Evolutionary conservation across 2,329 filamentous ascomycete species (phyloP).

Genomic region (Botrytis paeoniae): DNA sequence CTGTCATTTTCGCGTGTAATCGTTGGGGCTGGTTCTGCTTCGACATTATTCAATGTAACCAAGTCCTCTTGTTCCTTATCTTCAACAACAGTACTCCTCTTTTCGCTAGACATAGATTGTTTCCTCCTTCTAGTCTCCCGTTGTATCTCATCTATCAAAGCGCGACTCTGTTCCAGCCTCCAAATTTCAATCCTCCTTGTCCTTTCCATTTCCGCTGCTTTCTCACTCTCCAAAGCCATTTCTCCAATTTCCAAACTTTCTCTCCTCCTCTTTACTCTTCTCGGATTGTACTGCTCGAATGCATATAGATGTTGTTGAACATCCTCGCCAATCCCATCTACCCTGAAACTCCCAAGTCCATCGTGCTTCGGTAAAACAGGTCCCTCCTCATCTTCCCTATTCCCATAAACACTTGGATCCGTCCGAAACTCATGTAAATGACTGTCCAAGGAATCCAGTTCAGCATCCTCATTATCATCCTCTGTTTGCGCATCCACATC

Average conservation of each 20-base stretch:
- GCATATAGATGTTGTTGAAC: conserved; percentile 85
- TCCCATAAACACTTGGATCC: conserved; percentile 40
- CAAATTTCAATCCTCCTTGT: conserved; percentile 85
- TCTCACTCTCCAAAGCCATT: conserved; percentile 51
- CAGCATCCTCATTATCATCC: conserved; percentile 61
- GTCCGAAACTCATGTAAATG: conserved; percentile 85
- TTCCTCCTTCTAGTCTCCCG: conserved; percentile 73
- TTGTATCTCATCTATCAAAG: conserved; percentile 84
- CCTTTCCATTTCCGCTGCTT: conserved; percentile 66
- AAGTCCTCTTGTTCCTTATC: conserved; percentile 36
- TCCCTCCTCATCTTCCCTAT: conserved; percentile 25
- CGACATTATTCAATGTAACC: conserved; percentile 34
- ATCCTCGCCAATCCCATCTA: conserved; percentile 54
- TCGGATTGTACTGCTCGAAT: conserved; percentile 81
- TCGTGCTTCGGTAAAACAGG: conserved; percentile 88
- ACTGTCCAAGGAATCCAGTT: conserved; percentile 90
- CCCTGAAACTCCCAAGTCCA: conserved; percentile 79
- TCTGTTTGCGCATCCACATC: conserved; percentile 52
- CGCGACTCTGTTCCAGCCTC: conserved; percentile 85
- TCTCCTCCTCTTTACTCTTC: conserved; percentile 54
- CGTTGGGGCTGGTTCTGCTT: conserved; percentile 29
- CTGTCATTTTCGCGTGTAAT: conserved; percentile 57
- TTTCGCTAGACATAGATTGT: conserved; percentile 55
- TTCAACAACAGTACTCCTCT: conserved; percentile 34
- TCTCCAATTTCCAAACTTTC: conserved; percentile 53